A percentile compares a stretch with the other conserved stretches of the same genome.
phyloP scores from a whole-genome alignment of 352 stramenopile species.

The Phytophthora vignae region DNA sequence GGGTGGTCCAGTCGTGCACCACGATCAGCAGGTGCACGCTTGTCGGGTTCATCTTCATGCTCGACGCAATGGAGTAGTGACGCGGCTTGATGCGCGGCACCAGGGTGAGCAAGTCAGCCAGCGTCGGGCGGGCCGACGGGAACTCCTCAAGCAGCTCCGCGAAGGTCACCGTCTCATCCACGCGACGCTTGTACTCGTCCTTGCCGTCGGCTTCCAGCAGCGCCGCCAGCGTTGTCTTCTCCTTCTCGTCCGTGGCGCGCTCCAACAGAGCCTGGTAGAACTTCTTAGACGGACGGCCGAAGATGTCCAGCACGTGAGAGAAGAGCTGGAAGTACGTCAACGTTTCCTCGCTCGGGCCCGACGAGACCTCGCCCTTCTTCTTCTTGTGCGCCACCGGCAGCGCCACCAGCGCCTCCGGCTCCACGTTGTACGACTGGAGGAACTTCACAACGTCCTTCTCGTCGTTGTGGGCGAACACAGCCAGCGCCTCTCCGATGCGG shows the following conservation, averaged over 20 bases:
- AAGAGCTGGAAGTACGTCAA: constrained; percentile 87
- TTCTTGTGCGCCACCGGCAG: constrained; percentile 67
- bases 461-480: constrained; percentile 88
- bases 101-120: constrained; percentile 71
- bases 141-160: constrained; percentile 83
- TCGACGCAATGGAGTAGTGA: constrained; percentile 93
- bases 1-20: constrained; percentile 89
- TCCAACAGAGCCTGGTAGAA: constrained; percentile 82
- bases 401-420: constrained; percentile 73
- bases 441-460: constrained; percentile 78
- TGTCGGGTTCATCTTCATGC: constrained; percentile 86
- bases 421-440: constrained; percentile 68
- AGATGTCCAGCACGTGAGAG: constrained; percentile 85
- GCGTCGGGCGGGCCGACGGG: constrained; percentile 64
- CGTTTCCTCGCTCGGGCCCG: constrained; percentile 57
- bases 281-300: constrained; percentile 83
- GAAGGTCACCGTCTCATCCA: constrained; percentile 83
- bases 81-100: constrained; percentile 88
- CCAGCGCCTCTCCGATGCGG: constrained; percentile 84
- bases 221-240: constrained; percentile 59
- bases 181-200: constrained; percentile 82
- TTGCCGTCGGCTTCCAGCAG: constrained; percentile 79
- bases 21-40: constrained; percentile 89
- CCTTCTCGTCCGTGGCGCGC: constrained; percentile 74
- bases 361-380: constrained; percentile 51